Percentiles rank a stretch among this genome's conserved stretches.
Evolutionary conservation across 768 basidiomycete species (phyloP).

Genomic region (Mycena latifolia): DNA sequence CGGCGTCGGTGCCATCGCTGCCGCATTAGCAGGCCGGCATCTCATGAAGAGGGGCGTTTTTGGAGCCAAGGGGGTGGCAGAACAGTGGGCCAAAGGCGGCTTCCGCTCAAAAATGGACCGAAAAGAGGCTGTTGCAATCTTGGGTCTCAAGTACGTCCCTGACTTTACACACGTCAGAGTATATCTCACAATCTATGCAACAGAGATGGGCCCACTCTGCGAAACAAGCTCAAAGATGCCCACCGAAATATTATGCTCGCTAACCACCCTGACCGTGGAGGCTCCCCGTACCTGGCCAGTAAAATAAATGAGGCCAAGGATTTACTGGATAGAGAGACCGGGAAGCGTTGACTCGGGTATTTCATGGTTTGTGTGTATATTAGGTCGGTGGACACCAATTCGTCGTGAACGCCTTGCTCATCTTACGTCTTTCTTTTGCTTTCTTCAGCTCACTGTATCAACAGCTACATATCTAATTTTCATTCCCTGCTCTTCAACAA

Average conservation of each 20-base stretch:
- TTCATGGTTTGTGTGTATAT: constrained; percentile 22
- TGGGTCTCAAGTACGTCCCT: constrained; percentile 88
- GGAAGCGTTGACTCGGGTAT: constrained; percentile 46
- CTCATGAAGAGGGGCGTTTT: constrained; percentile 73
- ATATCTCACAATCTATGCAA: constrained; percentile 8
- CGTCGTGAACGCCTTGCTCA: background rate
- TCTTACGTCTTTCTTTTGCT: background rate
- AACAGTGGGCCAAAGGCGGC: constrained; percentile 93
- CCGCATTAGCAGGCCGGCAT: constrained; percentile 81
- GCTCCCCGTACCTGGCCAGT: constrained; percentile 97
- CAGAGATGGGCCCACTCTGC: constrained; percentile 87
- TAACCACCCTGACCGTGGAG: constrained; percentile 98
- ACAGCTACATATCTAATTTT: constrained; percentile 14
- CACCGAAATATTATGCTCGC: constrained; percentile 98
- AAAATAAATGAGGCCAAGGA: constrained; percentile 99
- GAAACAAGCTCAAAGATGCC: constrained; percentile 90
- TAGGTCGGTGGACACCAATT: constrained; percentile 24
- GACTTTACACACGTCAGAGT: constrained; percentile 19
- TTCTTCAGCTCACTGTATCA: constrained; percentile 21
- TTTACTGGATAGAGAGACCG: constrained; percentile 84
- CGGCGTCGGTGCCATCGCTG: constrained; percentile 82
- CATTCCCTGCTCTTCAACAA: constrained; percentile 22
- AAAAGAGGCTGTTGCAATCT: constrained; percentile 90
- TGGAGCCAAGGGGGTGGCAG: constrained; percentile 71
- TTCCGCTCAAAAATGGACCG: constrained; percentile 98